Base-by-base conservation (phyloP, 2,329 filamentous ascomycete genomes). In the Stemphylium vesicarium region DNA sequence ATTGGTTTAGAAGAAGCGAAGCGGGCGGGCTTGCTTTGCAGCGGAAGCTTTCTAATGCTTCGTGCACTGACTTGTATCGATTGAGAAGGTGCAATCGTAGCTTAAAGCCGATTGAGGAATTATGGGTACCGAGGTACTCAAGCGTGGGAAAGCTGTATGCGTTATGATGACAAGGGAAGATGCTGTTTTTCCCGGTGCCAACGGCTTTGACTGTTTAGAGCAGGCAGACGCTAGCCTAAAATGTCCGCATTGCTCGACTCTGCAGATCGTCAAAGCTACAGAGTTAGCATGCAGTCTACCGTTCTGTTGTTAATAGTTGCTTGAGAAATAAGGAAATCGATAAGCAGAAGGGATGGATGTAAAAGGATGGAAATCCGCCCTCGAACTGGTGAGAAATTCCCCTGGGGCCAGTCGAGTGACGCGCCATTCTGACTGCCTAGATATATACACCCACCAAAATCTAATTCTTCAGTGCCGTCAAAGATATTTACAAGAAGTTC, bases 91-190 rank as follows among this genome's bases (percentile, higher is more conserved):
- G 40, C 41, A 20, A 15, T n/a, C 6, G 48, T 42, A 40, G 41
- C 32, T 48, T 15, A 81, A 81, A 56, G 75, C 64, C 32, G 70
- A 79, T 48, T 78, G n/a, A 31, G 16, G 35, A 40, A 36, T 74
- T 64, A 69, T 75, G 61, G 69, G 80, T 54, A 78, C 73, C 43
- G 38, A 48, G 49, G 38, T 36, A 47, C 63, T 59, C 4, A 67
- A 61, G 38, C 7, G 24, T 42, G 22, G 39, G 6, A 16, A 5
- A 31, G 13, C 22, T 41, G 26, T 26, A 24, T 3, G 38, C 13
- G 11, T n/a, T 16, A 16, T 18, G n/a, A 16, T 42, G 39, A 5
- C 10, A 9, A 42, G 7, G n/a, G 39, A 42, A 42, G n/a, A n/a
- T 42, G 24, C 10, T 40, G 22, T 15, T 40, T 4, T 15, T 42